phyloP scores from a whole-genome alignment of 176 grass and related monocot species.

The Cenchrus fungigraminus region DNA sequence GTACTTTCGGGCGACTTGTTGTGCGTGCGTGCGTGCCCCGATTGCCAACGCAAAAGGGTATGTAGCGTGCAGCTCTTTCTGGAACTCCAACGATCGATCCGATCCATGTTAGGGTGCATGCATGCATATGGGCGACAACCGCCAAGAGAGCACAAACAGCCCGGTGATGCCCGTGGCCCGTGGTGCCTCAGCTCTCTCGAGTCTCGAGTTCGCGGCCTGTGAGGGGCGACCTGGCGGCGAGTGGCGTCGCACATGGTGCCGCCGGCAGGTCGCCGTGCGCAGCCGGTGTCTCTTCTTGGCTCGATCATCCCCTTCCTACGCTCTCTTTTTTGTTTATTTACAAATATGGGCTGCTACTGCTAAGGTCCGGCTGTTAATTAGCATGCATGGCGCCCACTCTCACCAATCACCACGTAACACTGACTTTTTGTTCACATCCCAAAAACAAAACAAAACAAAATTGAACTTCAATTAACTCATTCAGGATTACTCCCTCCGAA shows the following conservation, averaged over 20 bases:
- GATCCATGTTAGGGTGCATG: neutral
- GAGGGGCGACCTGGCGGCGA: neutral
- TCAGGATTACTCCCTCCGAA: too few species aligned
- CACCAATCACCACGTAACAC: too few species aligned
- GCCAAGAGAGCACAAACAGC: neutral
- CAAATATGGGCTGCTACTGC: too few species aligned
- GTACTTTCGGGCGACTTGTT: neutral
- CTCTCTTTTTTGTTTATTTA: too few species aligned
- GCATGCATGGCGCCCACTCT: too few species aligned
- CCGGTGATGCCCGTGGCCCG: conserved; percentile 7
- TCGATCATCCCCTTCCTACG: too few species aligned
- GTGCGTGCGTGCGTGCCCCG: neutral
- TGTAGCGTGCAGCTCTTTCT: neutral
- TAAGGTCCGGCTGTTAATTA: too few species aligned
- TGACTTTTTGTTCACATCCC: too few species aligned
- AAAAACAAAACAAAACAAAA: too few species aligned
- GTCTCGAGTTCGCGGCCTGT: neutral
- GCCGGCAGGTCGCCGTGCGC: conserved; percentile 8
- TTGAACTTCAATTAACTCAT: too few species aligned
- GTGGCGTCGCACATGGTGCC: conserved; percentile 18
- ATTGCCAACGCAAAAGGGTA: neutral
- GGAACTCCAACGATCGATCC: neutral
- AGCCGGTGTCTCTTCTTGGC: too few species aligned
- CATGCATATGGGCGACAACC: neutral
- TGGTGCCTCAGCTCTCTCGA: neutral